Evolutionary conservation across 2,329 filamentous ascomycete genomes (phyloP), one percentile per base, ranked within the genome.

Genomic region (Fusarium incarnatum): DNA sequence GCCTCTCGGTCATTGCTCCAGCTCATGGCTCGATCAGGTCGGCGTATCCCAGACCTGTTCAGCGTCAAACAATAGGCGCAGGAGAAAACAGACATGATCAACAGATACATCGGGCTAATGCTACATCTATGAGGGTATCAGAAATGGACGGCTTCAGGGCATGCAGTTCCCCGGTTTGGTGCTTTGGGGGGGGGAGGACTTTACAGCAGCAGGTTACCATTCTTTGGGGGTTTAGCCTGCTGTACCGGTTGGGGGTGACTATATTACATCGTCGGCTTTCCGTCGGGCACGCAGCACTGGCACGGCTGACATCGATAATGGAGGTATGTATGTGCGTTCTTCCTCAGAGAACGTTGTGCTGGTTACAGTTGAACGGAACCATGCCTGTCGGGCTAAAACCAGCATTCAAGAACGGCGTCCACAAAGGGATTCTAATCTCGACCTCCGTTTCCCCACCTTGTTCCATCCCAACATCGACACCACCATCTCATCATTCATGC

Each of bases 401-500:
- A 72, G 68, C 60, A 69, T 69, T 67, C 60, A 66, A 73, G 49
- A 66, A 60, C 68, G 68, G 56, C 55, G 64, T 64, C 60, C 64
- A 66, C 56, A 64, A 71, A 58, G 68, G 68, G 68, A 71, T 62
- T 58, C 52, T 45, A 68, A 71, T 71, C 68, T 71, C 56, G 54
- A 71, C 56, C 72, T 75, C 63, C 72, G 62, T 65, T 71, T 72
- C 73, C 60, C 73, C 73, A 74, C 73, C 53, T 60, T 62, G 68
- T 56, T 71, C 68, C 60, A 69, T 71, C 68, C 60, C 67, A 73
- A 70, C 70, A 73, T 75, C 73, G 72, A 75, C 73, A 75, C 73
- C 73, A 75, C 72, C 72, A 72, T 73, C 63, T 66, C 72, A 73
- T 74, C 73, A 70, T 71, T 74, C 70, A 74, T 75, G 73, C 67